Conservation (phyloP, 2,329 filamentous ascomycete genomes). For the Diplodia seriata region DNA sequence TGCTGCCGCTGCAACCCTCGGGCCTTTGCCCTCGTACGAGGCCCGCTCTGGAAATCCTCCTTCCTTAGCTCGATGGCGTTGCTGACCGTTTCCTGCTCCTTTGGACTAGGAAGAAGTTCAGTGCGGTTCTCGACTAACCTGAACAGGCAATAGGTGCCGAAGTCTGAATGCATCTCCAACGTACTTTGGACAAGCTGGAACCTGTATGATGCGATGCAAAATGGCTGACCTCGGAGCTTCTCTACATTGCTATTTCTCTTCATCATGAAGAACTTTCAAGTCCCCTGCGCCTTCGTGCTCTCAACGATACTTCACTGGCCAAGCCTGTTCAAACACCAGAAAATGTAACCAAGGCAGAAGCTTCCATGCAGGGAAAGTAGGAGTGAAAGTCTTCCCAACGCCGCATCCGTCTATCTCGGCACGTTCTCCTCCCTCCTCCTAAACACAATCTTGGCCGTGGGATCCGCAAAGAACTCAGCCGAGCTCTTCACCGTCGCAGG, state of each 20-base stretch:
- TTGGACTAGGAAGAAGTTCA: background rate
- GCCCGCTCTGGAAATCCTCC: background rate
- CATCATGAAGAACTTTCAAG: background rate
- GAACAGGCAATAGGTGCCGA: background rate
- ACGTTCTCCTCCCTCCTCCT: background rate
- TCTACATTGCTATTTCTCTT: too few relatives aligned
- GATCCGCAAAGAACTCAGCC: background rate
- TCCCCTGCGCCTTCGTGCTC: background rate
- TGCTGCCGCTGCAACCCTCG: background rate
- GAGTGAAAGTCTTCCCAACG: background rate
- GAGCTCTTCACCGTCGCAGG: background rate
- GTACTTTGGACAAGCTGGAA: constrained; percentile 8
- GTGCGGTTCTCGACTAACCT: background rate
- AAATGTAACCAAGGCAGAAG: background rate
- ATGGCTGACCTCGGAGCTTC: background rate
- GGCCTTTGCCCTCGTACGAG: background rate
- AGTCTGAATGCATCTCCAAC: constrained; percentile 4
- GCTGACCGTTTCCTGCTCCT: background rate
- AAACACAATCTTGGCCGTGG: background rate
- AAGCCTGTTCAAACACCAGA: background rate
- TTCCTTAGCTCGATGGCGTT: background rate
- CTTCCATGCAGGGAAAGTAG: background rate
- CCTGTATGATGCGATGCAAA: background rate
- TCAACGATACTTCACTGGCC: background rate
- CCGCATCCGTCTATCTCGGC: background rate